Evolutionary conservation across 2,329 filamentous ascomycete species (phyloP).

Genomic region (Alternaria postmessia): DNA sequence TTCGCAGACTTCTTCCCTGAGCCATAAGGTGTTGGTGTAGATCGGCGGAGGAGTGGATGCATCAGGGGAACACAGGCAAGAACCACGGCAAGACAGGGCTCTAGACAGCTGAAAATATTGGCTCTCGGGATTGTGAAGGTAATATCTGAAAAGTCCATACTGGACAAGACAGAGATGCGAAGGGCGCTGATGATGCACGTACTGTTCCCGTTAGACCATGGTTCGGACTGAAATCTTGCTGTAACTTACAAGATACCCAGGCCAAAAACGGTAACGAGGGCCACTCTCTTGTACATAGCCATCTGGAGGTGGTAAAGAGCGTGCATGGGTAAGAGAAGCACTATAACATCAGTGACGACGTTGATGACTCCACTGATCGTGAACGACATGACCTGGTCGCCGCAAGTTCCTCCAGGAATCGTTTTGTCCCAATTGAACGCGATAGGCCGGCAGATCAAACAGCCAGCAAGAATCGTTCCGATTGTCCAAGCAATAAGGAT

Average conservation of each 20-base stretch:
- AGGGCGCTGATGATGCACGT: not conserved
- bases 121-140: conserved; percentile 3
- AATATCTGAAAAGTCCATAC: conserved; percentile 1
- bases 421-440: conserved; percentile 35
- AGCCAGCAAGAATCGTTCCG: conserved; percentile 1
- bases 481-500: conserved; percentile 3
- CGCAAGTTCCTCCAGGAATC: conserved; percentile 27
- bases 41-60: not conserved
- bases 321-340: conserved; percentile 4
- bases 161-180: conserved; percentile 1
- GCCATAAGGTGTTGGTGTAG: not conserved
- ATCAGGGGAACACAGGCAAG: conserved; percentile 2
- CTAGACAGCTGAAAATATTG: conserved; percentile 3
- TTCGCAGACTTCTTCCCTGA: not conserved
- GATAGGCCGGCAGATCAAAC: conserved; percentile 6
- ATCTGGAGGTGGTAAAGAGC: conserved; percentile 2
- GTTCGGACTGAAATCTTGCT: not conserved
- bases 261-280: not conserved
- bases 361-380: conserved; percentile 3
- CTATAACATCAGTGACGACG: not conserved
- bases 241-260: not conserved
- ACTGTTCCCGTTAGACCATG: not conserved
- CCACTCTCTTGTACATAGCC: conserved; percentile 2
- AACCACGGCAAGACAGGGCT: conserved; percentile 2
- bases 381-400: conserved; percentile 1